Base-by-base conservation (phyloP, 2,329 filamentous ascomycete genomes). In the Penicillium sp. region DNA sequence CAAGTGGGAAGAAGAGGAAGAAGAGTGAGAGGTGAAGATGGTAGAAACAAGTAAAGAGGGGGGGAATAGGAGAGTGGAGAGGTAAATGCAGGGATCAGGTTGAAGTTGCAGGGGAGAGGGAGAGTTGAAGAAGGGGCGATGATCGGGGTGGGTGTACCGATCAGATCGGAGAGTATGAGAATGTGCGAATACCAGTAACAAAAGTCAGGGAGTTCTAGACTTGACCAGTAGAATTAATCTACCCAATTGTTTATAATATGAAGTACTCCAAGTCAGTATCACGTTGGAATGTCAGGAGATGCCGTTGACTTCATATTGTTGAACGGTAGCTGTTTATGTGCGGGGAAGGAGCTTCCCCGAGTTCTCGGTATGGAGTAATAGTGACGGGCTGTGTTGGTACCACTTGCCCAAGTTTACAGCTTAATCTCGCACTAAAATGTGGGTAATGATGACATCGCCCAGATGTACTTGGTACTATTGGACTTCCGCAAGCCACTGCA, bases 371-470 rank as follows among this genome's bases (percentile, higher is more conserved):
- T 12, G 29, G 42, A 34, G 54, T 56, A 45, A 46, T 54, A 16
- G 46, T 39, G 50, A 51, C 52, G 41, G 35, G 41, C 35, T 23
- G 29, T 38, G 47, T 2, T 46, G 34, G 52, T 55, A 51, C 21
- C 32, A 13, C 45, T 41, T 44, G 52, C 34, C 32, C 27, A 38
- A 35, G 21, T 27, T 46, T 27, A 50, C 47, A 13, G 47, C 47
- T 21, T 23, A n/a, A 40, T 40, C 34, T 23, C 4, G 3, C 29
- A 35, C n/a, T 37, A 32, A 46, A 50, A 25, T 34, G 48, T 49
- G 44, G 48, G 48, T 57, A 46, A 59, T 55, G 55, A 59, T 57
- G 57, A 59, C 55, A 50, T 57, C 21, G 40, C 25, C 6, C 15
- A 16, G 34, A 31, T 37, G 57, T 57, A 57, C 40, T 51, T 5